Evolutionary conservation across 116 monocot genomes (phyloP), one percentile per base, ranked within the genome.

Genomic region (Zostera marina): DNA sequence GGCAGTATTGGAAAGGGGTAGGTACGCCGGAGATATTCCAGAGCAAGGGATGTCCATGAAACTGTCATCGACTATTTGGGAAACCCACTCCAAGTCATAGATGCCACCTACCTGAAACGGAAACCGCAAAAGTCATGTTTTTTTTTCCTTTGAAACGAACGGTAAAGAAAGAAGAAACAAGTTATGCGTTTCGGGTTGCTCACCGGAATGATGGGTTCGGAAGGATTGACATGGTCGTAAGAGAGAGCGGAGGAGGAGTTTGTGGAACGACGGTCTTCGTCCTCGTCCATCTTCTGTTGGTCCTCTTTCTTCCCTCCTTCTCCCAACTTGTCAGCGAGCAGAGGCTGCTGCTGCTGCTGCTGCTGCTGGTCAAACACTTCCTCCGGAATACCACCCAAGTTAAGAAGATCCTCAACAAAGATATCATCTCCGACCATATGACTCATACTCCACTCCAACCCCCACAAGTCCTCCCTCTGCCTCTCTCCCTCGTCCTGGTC

Each of bases 71-170:
- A 69, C 69, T 53, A 69, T 62, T 40, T 55, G 53, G 15, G 69
- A 69, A 4, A 69, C 69, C 69, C 69, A 69, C 38, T 69, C 69
- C 45, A 69, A 38, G 69, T 69, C 69, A 16, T 45, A 44, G 26
- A 69, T 53, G 62, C 62, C 62, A 32, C 69, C 62, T 44, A 32
- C 62, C 69, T 69, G 54, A 49, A 43, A 41, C 42, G 15, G 1
- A 4, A 41, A 41, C 22, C 9, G 20, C 8, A 47, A 41, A 54
- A 17, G 7, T 19, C 12, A 59, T 16, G 17, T 2, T 41, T 8
- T 25, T 7, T 54, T 24, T 12, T 16, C 20, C 14, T n/a, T 0
- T 6, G 4, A 11, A 11, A 9, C 3, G 12, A 0, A 24, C 9
- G 2, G 32, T 14, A 39, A 26, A 21, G 3, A 53, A 68, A 38